phyloP scores from a whole-genome alignment of 129 eudicot species.

The Pulicaria dysenterica region DNA sequence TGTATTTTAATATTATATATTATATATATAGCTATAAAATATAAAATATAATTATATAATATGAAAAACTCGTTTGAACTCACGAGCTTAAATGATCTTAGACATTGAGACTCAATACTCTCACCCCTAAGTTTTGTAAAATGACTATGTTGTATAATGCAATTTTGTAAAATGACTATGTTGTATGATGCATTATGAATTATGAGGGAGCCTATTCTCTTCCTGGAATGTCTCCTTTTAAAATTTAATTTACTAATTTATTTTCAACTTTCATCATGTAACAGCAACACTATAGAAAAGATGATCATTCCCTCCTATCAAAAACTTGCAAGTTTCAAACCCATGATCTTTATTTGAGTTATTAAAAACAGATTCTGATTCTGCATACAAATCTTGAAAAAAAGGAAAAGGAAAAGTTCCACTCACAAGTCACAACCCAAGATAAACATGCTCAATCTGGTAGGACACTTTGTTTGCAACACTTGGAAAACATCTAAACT shows the following conservation, averaged over 20 bases:
- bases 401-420: slow-evolving; percentile 15
- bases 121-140: too few species aligned
- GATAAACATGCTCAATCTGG: slow-evolving; percentile 1
- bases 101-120: too few species aligned
- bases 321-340: slow-evolving; percentile 8
- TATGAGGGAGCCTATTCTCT: too few species aligned
- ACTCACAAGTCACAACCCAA: slow-evolving; percentile 12
- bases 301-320: slow-evolving; percentile 16
- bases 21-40: too few species aligned
- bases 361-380: slow-evolving; percentile 3
- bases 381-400: slow-evolving; percentile 15
- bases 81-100: too few species aligned
- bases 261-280: background rate
- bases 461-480: slow-evolving; percentile 7
- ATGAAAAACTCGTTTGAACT: too few species aligned
- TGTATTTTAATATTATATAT: too few species aligned
- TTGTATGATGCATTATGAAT: too few species aligned
- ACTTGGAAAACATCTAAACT: slow-evolving; percentile 6
- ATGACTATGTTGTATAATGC: too few species aligned
- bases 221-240: too few species aligned
- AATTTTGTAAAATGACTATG: too few species aligned
- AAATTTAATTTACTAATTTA: background rate
- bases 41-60: too few species aligned
- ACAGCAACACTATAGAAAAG: background rate
- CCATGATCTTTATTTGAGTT: background rate